These are phyloP conservation scores for Chenopodium berlandieri DNA, from an alignment of 148 eudicot species.

Conservation along the genomic window DNA sequence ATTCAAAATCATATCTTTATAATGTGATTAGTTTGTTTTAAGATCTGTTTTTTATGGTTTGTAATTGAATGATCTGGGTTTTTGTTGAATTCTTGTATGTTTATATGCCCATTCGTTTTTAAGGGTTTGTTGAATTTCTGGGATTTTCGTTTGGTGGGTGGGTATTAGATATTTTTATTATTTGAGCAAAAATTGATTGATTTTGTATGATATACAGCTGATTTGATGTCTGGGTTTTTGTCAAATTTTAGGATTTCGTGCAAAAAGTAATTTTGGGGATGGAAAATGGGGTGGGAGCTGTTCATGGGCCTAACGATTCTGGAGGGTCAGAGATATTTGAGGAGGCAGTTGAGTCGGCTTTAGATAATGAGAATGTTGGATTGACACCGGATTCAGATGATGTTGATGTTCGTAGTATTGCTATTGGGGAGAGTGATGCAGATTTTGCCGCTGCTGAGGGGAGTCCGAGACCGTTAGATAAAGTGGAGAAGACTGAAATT, in stretches of 20 bases:
- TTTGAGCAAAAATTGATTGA: conserved; percentile 2
- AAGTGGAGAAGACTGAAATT: conserved; percentile 36
- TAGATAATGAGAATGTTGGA: conserved; percentile 28
- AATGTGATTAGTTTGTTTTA: conserved; percentile 6
- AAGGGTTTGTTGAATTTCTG: not conserved
- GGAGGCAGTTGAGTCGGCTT: conserved; percentile 49
- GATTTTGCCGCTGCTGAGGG: conserved; percentile 27
- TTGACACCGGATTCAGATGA: conserved; percentile 29
- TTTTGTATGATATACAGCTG: not conserved
- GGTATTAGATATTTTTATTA: not conserved
- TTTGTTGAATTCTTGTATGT: not conserved
- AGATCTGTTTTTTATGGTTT: conserved; percentile 8
- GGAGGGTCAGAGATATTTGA: conserved; percentile 61
- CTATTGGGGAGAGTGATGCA: conserved; percentile 13
- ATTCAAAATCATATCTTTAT: not conserved
- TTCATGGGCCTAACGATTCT: conserved; percentile 39
- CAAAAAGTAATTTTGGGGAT: conserved; percentile 32
- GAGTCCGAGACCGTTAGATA: conserved; percentile 21
- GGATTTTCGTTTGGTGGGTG: conserved; percentile 6
- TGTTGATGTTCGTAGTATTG: conserved; percentile 24
- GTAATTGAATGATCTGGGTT: not conserved
- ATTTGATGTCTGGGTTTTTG: conserved; percentile 31
- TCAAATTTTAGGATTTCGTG: conserved; percentile 32
- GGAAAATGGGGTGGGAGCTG: conserved; percentile 61
- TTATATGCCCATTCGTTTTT: not conserved